Evolutionary conservation across 2,329 filamentous ascomycete genomes (phyloP), one percentile per base, ranked within the genome.

Genomic region (Cladosporium sp.): DNA sequence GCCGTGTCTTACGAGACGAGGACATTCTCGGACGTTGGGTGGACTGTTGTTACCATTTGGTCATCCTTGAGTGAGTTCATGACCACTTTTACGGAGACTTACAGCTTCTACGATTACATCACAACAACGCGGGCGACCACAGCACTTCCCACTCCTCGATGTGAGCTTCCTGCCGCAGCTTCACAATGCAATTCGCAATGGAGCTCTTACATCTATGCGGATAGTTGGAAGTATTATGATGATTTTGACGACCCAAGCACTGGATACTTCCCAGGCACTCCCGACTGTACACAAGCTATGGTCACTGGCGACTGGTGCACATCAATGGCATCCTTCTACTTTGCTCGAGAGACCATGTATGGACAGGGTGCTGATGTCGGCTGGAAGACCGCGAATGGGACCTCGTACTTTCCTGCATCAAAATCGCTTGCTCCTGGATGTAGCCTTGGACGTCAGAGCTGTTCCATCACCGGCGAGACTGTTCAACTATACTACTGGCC

Each of bases 401-500:
- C 52, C 14, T 66, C 62, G 11, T 69, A 63, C 1, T 71, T 67
- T 64, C 69, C 68, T 8, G 34, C 67, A 2, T 60, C 57, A 3
- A 55, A 58, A 28, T 59, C 36, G 14, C 59, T 68, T 21, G 69
- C 67, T 21, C 68, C 69, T 1, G 60, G 67, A 21, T 71, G 69
- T 51, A 68, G 60, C 8, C 57, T 71, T 44, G 69, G 69, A 12
- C 70, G 69, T 30, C 67, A 68, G 52, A 34, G 61, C 7, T 71
- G 70, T 57, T 62, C 64, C 3, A 69, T 71, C 52, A 70, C 66
- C 15, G 70, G 70, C 21, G 57, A 66, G 15, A 70, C 49, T 34
- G 69, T 71, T 5, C 65, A 69, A 44, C 28, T 71, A 2, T 65
- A 64, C 26, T 71, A 68, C 66, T 71, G 69, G 69, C 69, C 68